Percentiles rank a stretch among this genome's conserved stretches.
phyloP scores from a whole-genome alignment of 2,329 filamentous ascomycete genomes.

The Colletotrichum magnum region DNA sequence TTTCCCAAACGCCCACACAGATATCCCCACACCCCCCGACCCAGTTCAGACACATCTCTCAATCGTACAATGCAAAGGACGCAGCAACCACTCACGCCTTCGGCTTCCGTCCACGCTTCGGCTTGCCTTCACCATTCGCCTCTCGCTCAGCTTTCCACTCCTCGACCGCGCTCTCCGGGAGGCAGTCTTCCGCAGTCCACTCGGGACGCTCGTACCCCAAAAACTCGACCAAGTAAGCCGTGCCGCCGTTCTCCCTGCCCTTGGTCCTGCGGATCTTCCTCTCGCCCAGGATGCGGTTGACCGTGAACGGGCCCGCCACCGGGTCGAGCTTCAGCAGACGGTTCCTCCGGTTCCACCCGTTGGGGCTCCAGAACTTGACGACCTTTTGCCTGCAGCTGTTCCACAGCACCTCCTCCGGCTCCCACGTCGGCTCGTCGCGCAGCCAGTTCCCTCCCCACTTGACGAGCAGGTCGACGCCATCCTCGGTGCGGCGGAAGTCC shows the following conservation, averaged over 20 bases:
- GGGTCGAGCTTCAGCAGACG: not conserved
- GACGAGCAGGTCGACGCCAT: not conserved
- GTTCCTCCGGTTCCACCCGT: conserved; percentile 1
- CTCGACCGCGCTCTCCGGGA: not conserved
- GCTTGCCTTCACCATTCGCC: not conserved
- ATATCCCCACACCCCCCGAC: too few species aligned
- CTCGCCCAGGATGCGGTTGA: conserved; percentile 4
- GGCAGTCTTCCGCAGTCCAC: conserved; percentile 1
- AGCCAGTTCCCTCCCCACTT: conserved; percentile 10
- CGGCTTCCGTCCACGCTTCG: too few species aligned
- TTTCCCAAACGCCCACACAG: too few species aligned
- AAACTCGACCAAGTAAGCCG: not conserved
- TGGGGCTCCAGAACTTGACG: conserved; percentile 7
- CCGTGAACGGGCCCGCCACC: conserved; percentile 2
- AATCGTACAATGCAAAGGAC: too few species aligned
- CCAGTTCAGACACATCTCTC: too few species aligned
- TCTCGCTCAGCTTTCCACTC: not conserved
- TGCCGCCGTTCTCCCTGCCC: not conserved
- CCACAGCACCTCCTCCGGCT: conserved; percentile 6
- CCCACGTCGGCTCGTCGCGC: conserved; percentile 3
- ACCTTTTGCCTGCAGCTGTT: conserved; percentile 1
- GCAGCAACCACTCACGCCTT: too few species aligned
- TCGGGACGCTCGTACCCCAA: not conserved
- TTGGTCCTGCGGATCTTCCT: not conserved
- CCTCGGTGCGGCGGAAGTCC: not conserved